Evolutionary conservation across 768 basidiomycete genomes (phyloP), one percentile per base, ranked within the genome.

Genomic region (Rhizopogon vesiculosus): DNA sequence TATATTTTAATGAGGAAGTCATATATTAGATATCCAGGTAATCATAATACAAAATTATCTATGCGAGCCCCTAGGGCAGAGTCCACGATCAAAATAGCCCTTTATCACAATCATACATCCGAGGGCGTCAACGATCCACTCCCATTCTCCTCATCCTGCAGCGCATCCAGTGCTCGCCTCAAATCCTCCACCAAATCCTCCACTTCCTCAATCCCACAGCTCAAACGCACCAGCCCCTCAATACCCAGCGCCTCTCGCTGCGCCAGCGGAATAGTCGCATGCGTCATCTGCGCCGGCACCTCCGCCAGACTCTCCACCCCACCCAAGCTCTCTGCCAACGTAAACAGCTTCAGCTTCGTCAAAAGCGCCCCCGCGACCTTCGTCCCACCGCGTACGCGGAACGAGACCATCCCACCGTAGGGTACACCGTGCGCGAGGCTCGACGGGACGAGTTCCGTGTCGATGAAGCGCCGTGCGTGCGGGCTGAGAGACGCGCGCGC

Each of bases 281-380:
- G 95, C 7, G 93, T 96, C 94, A 97, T 97, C 71, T 77, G 75
- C 43, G 86, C 84, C 0, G 94, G 95, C 44, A 89, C 78, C 69
- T 98, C 94, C 0, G 90, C 89, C 35, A 98, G 72, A 68, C 85
- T 88, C 78, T 98, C 96, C 5, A 97, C 91, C 0, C 94, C 96
- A 1, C 96, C 96, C 5, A 98, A 72, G 25, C 83, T 86, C 78
- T 95, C 94, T 0, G 94, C 95, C 12, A 98, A 76, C 25, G 85
- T 79, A 64, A 94, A 93, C 35, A 95, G 66, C 28, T 81, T 69
- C 4, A 84, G 77, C 0, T 80, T 68, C 0, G 80, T 82, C 54
- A 95, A 67, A 74, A 97, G 94, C 56, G 63, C 74, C 50, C 86
- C 79, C 2, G 90, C 87, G 59, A 80, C 77, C 45, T 57, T 64